These are phyloP conservation scores for Flaveria floridana DNA, from an alignment of 140 eudicot genomes.

Conservation along the genomic window DNA sequence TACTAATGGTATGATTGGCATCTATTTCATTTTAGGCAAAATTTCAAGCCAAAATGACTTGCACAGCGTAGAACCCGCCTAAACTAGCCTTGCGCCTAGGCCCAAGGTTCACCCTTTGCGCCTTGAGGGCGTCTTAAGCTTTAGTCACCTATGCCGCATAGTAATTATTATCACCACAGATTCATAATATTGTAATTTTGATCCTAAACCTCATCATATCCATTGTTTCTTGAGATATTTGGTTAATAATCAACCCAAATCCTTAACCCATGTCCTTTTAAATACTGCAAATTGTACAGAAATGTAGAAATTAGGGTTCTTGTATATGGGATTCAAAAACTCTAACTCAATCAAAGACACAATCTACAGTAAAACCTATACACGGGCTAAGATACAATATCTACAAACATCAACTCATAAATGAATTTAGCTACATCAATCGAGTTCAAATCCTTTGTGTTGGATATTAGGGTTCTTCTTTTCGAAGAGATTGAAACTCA, in stretches of 20 bases:
- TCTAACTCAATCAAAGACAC: not conserved
- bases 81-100: too few relatives aligned
- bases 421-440: not conserved
- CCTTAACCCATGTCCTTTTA: not conserved
- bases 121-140: too few relatives aligned
- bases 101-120: too few relatives aligned
- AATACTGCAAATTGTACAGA: not conserved
- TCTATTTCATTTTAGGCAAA: too few relatives aligned
- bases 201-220: not conserved
- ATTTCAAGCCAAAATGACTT: too few relatives aligned
- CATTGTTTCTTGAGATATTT: not conserved
- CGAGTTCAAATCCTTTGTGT: not conserved
- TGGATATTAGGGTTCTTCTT: not conserved
- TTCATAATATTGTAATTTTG: not conserved
- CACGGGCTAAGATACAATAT: not conserved
- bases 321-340: not conserved
- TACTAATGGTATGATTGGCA: too few relatives aligned
- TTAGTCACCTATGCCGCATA: not conserved
- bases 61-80: too few relatives aligned
- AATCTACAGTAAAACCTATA: not conserved
- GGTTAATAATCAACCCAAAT: not conserved
- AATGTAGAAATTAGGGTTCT: conserved; percentile 2
- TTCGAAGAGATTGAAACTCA: not conserved
- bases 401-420: not conserved
- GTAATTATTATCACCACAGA: not conserved